Evolutionary conservation across 345 rosid species (phyloP).

Genomic region (Moricandia arvensis): DNA sequence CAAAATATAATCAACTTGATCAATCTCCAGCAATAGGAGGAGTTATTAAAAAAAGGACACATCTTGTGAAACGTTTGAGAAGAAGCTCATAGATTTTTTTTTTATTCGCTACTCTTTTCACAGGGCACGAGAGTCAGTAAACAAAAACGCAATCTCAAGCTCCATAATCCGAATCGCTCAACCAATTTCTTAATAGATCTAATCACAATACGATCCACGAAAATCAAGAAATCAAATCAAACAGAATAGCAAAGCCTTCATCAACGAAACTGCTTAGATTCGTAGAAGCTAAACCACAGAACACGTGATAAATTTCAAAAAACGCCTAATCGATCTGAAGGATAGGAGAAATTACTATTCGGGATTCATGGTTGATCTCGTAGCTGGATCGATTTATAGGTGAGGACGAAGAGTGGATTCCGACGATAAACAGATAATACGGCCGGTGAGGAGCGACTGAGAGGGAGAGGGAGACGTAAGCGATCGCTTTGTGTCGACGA

Average conservation of each 20-base stretch:
- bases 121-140: background rate
- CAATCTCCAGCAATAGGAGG: background rate
- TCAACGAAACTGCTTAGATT: conserved; percentile 3
- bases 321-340: conserved; percentile 18
- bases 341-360: conserved; percentile 65
- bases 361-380: conserved; percentile 66
- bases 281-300: background rate
- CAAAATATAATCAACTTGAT: no score
- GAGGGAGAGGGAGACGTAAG: conserved; percentile 6
- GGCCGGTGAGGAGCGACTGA: conserved; percentile 38
- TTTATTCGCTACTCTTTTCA: background rate
- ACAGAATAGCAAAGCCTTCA: no score
- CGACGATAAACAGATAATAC: conserved; percentile 28
- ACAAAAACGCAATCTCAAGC: conserved; percentile 12
- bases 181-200: conserved; percentile 24
- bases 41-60: no score
- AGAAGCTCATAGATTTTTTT: background rate
- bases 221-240: conserved; percentile 10
- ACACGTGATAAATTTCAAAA: background rate
- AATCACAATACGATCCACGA: conserved; percentile 6
- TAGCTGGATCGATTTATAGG: conserved; percentile 24
- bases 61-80: background rate
- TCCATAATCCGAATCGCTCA: conserved; percentile 1
- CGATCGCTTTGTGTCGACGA: conserved; percentile 34
- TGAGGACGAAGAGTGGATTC: conserved; percentile 12